A percentile compares a stretch with the other conserved stretches of the same genome.
Conservation (phyloP, 2,329 filamentous ascomycete species). For the Xylaria sp. region DNA sequence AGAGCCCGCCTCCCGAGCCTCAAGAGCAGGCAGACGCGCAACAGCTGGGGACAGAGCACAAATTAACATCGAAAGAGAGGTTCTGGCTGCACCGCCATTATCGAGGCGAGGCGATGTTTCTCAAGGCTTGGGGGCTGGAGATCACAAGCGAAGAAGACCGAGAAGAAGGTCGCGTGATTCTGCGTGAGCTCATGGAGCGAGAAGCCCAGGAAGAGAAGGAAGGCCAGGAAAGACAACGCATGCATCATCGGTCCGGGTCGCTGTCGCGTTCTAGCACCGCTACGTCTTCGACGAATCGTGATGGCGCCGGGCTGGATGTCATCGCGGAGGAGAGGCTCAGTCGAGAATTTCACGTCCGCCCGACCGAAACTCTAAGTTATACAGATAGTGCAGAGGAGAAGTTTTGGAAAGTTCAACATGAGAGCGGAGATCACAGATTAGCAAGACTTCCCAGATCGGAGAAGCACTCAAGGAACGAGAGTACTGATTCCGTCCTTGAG, state of each 20-base stretch:
- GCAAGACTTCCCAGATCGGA: slow-evolving; percentile 14
- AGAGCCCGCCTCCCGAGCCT: slow-evolving; percentile 20
- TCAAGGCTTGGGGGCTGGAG: slow-evolving; percentile 46
- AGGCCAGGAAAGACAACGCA: slow-evolving; percentile 28
- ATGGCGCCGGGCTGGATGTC: slow-evolving; percentile 34
- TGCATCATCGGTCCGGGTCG: slow-evolving; percentile 29
- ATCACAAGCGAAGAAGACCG: slow-evolving; percentile 45
- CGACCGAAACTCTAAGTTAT: slow-evolving; percentile 15
- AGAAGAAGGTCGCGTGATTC: slow-evolving; percentile 41
- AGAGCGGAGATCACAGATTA: slow-evolving; percentile 10
- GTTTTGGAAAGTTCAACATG: slow-evolving; percentile 23
- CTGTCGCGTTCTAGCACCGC: slow-evolving; percentile 30
- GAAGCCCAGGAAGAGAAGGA: slow-evolving; percentile 41
- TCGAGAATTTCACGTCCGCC: slow-evolving; percentile 27
- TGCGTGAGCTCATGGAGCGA: slow-evolving; percentile 45
- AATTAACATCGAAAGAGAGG: slow-evolving; percentile 42
- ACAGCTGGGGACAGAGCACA: slow-evolving; percentile 23
- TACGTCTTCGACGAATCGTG: slow-evolving; percentile 28
- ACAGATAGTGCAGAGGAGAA: slow-evolving; percentile 5
- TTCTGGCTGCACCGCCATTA: slow-evolving; percentile 48
- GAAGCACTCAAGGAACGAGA: slow-evolving; percentile 42
- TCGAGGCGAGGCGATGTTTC: slow-evolving; percentile 46
- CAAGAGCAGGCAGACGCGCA: slow-evolving; percentile 16
- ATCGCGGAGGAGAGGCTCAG: slow-evolving; percentile 41
- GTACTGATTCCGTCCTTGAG: slow-evolving; percentile 45